Evolutionary conservation across 169 alveolate species (phyloP).

Genomic region (Plasmodium berghei): DNA sequence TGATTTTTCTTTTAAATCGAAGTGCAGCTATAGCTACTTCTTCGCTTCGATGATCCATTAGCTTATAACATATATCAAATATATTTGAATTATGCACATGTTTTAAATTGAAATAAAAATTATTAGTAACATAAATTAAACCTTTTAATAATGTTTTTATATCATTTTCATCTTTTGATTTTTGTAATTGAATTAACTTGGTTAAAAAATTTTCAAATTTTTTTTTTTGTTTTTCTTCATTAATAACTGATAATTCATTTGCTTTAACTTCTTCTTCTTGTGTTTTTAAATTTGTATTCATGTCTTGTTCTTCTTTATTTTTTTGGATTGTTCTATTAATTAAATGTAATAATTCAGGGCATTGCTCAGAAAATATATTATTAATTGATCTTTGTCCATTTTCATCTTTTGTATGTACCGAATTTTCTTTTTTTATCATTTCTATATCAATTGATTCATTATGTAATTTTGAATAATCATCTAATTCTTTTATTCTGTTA

Average conservation of each 20-base stretch:
- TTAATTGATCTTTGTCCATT: conserved; percentile 6
- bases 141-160: conserved; percentile 45
- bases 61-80: conserved; percentile 59
- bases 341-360: conserved; percentile 72
- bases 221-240: conserved; percentile 52
- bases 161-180: conserved; percentile 61
- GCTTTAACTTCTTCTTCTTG: conserved; percentile 5
- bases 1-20: conserved; percentile 64
- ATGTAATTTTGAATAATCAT: conserved; percentile 37
- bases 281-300: neutral
- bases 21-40: conserved; percentile 74
- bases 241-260: conserved; percentile 6
- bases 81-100: conserved; percentile 52
- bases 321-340: conserved; percentile 22
- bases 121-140: conserved; percentile 48
- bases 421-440: neutral
- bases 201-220: conserved; percentile 54
- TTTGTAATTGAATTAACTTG: conserved; percentile 52
- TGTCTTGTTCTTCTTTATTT: conserved; percentile 18
- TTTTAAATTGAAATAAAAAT: conserved; percentile 38
- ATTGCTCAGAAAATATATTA: conserved; percentile 46
- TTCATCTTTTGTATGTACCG: conserved; percentile 1
- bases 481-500: conserved; percentile 72
- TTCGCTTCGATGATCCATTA: conserved; percentile 70
- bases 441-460: conserved; percentile 22